These are phyloP conservation scores for Gossypium thurberi DNA, from an alignment of 345 rosid genomes.

Conservation along the genomic window DNA sequence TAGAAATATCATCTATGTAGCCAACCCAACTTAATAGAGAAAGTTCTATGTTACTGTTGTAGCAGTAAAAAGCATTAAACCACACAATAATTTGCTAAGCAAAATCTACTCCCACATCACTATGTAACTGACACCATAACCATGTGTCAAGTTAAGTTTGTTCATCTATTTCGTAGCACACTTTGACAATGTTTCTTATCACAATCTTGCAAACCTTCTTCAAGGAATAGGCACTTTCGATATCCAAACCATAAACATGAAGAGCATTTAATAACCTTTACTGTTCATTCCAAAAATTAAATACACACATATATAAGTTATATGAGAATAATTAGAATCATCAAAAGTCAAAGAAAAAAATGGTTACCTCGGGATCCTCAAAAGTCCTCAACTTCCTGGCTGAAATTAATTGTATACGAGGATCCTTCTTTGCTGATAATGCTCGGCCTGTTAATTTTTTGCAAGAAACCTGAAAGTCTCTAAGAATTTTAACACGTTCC, in stretches of 20 bases:
- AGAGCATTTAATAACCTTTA: not conserved
- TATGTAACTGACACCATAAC: not conserved
- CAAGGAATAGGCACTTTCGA: not conserved
- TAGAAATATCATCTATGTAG: not conserved
- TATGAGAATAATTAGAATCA: not conserved
- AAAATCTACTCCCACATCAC: not conserved
- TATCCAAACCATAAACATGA: not conserved
- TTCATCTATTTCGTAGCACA: not conserved
- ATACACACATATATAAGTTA: not conserved
- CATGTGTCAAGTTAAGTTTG: not conserved
- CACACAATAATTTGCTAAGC: not conserved
- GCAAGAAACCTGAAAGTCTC: conserved; percentile 70
- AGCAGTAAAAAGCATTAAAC: not conserved
- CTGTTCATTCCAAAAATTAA: not conserved
- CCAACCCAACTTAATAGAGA: not conserved
- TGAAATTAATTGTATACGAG: conserved; percentile 63
- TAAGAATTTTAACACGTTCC: conserved; percentile 61
- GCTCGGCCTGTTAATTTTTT: conserved; percentile 54
- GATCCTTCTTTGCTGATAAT: conserved; percentile 66
- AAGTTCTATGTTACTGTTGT: not conserved
- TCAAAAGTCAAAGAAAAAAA: not conserved
- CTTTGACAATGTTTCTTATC: not conserved
- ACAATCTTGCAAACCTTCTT: not conserved
- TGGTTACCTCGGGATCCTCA: conserved; percentile 49
- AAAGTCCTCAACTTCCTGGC: conserved; percentile 26